phyloP scores from a whole-genome alignment of 805 yeast species.

The Pichia occidentalis region DNA sequence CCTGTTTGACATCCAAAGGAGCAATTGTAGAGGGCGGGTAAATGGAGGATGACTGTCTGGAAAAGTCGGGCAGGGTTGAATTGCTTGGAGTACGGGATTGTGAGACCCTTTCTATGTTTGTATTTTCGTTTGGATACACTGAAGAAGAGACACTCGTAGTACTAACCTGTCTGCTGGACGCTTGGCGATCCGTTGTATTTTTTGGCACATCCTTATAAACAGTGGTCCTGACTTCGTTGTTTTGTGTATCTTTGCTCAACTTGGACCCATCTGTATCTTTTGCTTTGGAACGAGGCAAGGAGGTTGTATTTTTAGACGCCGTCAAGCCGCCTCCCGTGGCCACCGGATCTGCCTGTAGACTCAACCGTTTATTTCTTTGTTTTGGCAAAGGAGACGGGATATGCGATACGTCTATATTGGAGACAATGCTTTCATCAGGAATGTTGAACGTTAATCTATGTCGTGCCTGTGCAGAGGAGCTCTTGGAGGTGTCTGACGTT shows the following conservation, averaged over 20 bases:
- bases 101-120: too few species aligned
- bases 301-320: not conserved
- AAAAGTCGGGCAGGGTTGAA: constrained; percentile 8
- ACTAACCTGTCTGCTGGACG: constrained; percentile 3
- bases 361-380: not conserved
- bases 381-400: constrained; percentile 5
- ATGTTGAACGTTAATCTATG: constrained; percentile 6
- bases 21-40: constrained; percentile 7
- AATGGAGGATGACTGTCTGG: constrained; percentile 8
- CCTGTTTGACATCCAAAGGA: not conserved
- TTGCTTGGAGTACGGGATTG: constrained; percentile 5
- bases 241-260: too few species aligned
- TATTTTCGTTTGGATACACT: constrained; percentile 6
- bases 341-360: not conserved
- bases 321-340: not conserved
- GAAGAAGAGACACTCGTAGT: constrained; percentile 9
- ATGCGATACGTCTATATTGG: not conserved
- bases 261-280: constrained; percentile 5
- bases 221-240: too few species aligned
- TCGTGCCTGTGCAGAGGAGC: not conserved
- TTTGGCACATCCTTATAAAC: too few species aligned
- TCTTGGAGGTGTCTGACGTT: constrained; percentile 3
- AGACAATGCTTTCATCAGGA: constrained; percentile 11
- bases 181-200: too few species aligned
- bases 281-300: constrained; percentile 4